Conservation (phyloP, 768 basidiomycete species). For the Pholiota molesta region DNA sequence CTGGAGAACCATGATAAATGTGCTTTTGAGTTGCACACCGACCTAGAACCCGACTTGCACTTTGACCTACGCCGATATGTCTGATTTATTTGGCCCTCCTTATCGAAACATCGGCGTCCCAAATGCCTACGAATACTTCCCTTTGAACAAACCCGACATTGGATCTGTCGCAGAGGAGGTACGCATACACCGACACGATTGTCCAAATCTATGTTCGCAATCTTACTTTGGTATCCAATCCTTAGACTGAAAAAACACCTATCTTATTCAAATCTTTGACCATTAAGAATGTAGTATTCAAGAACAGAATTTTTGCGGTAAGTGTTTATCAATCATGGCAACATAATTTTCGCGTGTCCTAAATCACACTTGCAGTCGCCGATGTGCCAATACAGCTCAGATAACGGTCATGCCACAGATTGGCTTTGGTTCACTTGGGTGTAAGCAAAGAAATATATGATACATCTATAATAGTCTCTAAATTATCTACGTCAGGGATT, state of each 20-base stretch:
- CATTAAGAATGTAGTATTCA: conserved; percentile 64
- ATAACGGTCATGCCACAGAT: conserved; percentile 76
- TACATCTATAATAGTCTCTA: background rate
- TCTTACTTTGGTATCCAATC: conserved; percentile 8
- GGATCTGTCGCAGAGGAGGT: conserved; percentile 37
- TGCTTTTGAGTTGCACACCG: background rate
- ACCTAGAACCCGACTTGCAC: background rate
- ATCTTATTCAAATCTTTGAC: conserved; percentile 68
- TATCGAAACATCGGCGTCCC: conserved; percentile 52
- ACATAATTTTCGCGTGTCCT: background rate
- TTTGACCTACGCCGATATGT: conserved; percentile 3
- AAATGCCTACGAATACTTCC: conserved; percentile 56
- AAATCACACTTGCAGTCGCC: conserved; percentile 48
- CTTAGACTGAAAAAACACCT: conserved; percentile 54
- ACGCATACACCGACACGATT: background rate
- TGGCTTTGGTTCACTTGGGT: conserved; percentile 82
- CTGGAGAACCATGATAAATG: background rate
- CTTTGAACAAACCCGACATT: conserved; percentile 60
- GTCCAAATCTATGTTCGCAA: background rate
- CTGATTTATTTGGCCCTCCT: conserved; percentile 4
- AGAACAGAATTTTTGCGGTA: conserved; percentile 76
- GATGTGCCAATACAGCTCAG: conserved; percentile 84
- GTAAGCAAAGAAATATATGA: conserved; percentile 39
- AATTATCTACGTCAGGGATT: conserved; percentile 41
- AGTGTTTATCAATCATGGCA: conserved; percentile 16